These are phyloP conservation scores for Clausena lansium DNA, from an alignment of 345 rosid species.

Conservation along the genomic window DNA sequence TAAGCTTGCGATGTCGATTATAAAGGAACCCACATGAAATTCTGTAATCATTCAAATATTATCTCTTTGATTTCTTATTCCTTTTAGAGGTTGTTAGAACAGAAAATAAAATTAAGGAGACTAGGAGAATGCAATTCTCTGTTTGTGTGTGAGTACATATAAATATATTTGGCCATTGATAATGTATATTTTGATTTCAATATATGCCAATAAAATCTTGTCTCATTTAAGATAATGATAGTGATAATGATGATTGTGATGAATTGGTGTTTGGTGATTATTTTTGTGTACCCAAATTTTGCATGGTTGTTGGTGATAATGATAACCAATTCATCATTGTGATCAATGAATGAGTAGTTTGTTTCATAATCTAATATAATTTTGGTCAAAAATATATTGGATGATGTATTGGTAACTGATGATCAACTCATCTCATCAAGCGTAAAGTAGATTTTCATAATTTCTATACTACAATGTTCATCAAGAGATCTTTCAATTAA, in stretches of 20 bases:
- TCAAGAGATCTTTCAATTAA: too few species aligned
- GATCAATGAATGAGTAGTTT: conserved; percentile 2
- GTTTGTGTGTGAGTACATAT: too few species aligned
- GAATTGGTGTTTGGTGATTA: background rate
- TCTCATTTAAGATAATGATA: conserved; percentile 22
- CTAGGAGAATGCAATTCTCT: background rate
- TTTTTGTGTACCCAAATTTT: background rate
- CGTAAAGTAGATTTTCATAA: too few species aligned
- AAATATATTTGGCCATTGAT: background rate
- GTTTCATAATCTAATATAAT: background rate
- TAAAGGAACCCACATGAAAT: conserved; percentile 12
- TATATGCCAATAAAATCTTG: conserved; percentile 3
- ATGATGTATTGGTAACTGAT: background rate
- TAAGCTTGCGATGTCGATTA: conserved; percentile 12
- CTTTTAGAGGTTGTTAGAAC: background rate
- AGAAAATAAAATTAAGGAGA: background rate
- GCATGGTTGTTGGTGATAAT: conserved; percentile 29
- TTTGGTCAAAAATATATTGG: background rate
- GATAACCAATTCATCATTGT: conserved; percentile 10
- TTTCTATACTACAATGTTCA: too few species aligned
- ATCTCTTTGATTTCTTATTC: background rate
- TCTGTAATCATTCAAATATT: conserved; percentile 16
- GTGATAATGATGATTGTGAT: conserved; percentile 11
- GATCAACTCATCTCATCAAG: too few species aligned
- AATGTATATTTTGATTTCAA: background rate